A percentile compares a stretch with the other conserved stretches of the same genome.
These are phyloP conservation scores for Lyophyllum decastes DNA, from an alignment of 768 basidiomycete genomes.

Conservation along the genomic window DNA sequence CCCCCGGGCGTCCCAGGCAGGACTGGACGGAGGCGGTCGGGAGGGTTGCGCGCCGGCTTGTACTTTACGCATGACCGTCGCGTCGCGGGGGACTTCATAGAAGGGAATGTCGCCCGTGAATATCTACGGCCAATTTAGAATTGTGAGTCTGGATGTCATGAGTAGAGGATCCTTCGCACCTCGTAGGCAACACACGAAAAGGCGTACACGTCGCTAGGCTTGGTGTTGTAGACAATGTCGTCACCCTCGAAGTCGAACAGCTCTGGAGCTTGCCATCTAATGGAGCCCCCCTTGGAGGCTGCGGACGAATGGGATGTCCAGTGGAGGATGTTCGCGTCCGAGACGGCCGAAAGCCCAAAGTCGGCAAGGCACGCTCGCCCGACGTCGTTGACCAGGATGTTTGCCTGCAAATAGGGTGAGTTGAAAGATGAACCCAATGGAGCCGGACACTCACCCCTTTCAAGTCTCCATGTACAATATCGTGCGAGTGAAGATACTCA, in stretches of 20 bases:
- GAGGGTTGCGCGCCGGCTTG: constrained; percentile 18
- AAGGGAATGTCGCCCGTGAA: constrained; percentile 23
- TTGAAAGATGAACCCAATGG: too few relatives aligned
- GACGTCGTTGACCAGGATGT: constrained; percentile 21
- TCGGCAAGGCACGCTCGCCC: constrained; percentile 21
- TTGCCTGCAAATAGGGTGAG: constrained; percentile 21
- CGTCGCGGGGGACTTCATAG: constrained; percentile 17
- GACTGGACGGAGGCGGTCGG: constrained; percentile 1
- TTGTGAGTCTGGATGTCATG: too few relatives aligned
- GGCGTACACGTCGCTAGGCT: neutral
- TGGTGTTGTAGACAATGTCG: constrained; percentile 6
- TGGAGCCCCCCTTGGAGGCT: too few relatives aligned
- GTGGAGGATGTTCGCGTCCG: constrained; percentile 13
- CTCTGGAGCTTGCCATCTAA: too few relatives aligned
- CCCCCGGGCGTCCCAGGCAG: constrained; percentile 1
- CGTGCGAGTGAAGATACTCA: constrained; percentile 31
- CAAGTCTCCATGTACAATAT: constrained; percentile 46
- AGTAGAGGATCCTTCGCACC: neutral
- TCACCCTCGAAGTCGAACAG: constrained; percentile 14
- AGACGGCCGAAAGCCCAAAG: constrained; percentile 8
- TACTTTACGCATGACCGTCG: constrained; percentile 19
- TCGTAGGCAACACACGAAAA: too few relatives aligned
- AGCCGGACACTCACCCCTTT: too few relatives aligned
- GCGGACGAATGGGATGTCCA: constrained; percentile 16
- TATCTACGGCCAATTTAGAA: constrained; percentile 5